A percentile compares a stretch with the other conserved stretches of the same genome.
Conservation (phyloP, 306 rosid genomes). For the Sicyos baderoa region DNA sequence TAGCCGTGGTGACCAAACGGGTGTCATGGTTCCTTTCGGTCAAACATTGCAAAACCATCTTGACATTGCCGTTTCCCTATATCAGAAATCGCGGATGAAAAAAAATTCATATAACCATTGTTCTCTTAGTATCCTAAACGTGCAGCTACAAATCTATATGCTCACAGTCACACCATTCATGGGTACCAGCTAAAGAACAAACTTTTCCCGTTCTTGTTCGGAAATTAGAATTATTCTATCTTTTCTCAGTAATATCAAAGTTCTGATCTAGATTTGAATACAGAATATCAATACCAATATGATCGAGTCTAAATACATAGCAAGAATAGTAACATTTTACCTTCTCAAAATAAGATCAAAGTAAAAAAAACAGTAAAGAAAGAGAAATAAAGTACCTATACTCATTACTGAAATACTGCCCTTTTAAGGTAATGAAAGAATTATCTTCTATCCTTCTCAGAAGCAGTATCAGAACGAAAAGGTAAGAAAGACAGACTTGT, state of each 20-base stretch:
- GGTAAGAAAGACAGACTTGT: slow-evolving; percentile 12
- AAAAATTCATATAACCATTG: neutral
- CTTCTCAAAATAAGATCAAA: slow-evolving; percentile 10
- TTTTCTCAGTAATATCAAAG: slow-evolving; percentile 2
- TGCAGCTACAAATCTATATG: neutral
- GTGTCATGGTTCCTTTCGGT: neutral
- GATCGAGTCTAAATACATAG: slow-evolving; percentile 15
- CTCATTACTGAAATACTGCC: slow-evolving; percentile 11
- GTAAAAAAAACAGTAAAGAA: neutral
- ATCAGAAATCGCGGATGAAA: neutral
- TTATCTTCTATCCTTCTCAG: slow-evolving; percentile 42
- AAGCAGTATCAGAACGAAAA: slow-evolving; percentile 28
- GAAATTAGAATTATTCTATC: neutral
- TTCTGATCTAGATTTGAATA: slow-evolving; percentile 9
- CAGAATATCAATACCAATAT: slow-evolving; percentile 4
- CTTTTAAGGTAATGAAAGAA: slow-evolving; percentile 39
- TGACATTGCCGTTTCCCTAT: neutral
- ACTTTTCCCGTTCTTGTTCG: neutral
- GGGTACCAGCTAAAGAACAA: neutral
- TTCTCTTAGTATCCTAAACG: neutral
- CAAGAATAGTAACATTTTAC: slow-evolving; percentile 8
- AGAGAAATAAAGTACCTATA: slow-evolving; percentile 10
- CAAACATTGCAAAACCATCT: slow-evolving; percentile 5
- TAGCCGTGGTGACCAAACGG: neutral
- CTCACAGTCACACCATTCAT: neutral